Base-by-base conservation (phyloP, 768 basidiomycete species). In the Dioszegia aurantiaca region DNA sequence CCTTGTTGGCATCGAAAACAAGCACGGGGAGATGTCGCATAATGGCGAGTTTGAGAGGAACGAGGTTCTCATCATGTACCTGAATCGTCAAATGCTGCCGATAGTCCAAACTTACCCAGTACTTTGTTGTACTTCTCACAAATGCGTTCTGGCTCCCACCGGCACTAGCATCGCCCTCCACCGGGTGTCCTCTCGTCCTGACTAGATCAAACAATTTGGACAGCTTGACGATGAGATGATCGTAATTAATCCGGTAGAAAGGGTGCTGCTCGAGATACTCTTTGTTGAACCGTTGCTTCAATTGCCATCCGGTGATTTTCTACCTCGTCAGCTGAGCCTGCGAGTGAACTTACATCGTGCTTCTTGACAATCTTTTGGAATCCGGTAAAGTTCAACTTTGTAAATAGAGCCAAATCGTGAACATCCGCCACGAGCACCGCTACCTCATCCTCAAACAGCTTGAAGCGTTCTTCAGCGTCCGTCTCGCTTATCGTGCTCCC, bases 81-180 rank as follows among this genome's bases (percentile, higher is more conserved):
- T 53, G 24, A 24, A n/a, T 14, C 3, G 37, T 53, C 26, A 53
- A 80, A 81, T 81, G n/a, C 59, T 11, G 3, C 14, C 14, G 5
- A 37, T 2, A 40, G 51, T 28, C 4, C n/a, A 27, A 53, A 89
- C 51, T 40, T 21, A 53, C 94, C 95, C 95, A 99, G 71, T 99
- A 99, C 75, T 99, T 99, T 11, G 95, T 98, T 31, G 95, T 99
- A 77, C 95, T 92, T 39, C 95, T 79, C n/a, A 97, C 89, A 70
- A 99, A 99, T 1, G 94, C 95, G 65, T 89, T 95, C 80, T 99
- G 95, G 64, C 78, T 88, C 0, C 94, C 93, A 27, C 95, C 95
- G 0, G 95, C 95, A 65, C 86, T 87, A 1, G 92, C 84, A 72
- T 99, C 95, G 23, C 95, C 95, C 57, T 87, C 84, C 1, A 90